Base-by-base conservation (phyloP, 2,329 filamentous ascomycete genomes). In the Xylariaceae sp. region DNA sequence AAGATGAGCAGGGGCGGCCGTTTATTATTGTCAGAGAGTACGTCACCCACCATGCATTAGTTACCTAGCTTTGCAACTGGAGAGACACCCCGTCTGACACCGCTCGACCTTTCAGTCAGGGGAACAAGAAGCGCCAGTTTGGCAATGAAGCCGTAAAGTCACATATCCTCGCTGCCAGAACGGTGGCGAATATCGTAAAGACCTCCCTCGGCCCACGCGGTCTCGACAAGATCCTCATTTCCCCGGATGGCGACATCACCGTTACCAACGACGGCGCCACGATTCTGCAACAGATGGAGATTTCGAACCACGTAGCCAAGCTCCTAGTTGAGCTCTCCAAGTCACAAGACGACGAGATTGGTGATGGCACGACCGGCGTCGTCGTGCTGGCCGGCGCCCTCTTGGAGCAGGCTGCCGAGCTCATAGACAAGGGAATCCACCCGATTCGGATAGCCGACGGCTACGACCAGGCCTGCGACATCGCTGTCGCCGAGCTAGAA, bases 401-500 rank as follows among this genome's bases (percentile, higher is more conserved):
- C 50, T 74, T 98, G 46, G 94, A 98, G 68, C 90, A 97, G 69
- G 92, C 92, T 13, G 88, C 90, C 48, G 92, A 96, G 62, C 78
- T 98, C 54, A 97, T 98, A 64, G 94, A 98, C 76, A 98, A 98
- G 78, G 94, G 92, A 61, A 98, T 98, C 57, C 92, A 98, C 69
- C 92, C 92, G 46, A 98, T 98, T 63, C 78, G 94, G 55, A 97
- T 98, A 68, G 94, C 94, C 50, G 92, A 98, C 66, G 92, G 92
- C 37, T 98, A 95, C 68, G 92, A 98, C 63, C 82, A 94, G 59
- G 92, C 92, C 41, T 98, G 94, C 62, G 94, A 98, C 64, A 90
- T 97, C 55, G 92, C 92, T 30, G 85, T 97, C 40, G 81, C 83
- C 19, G 86, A 96, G 69, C 75, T 98, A 36, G 92, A 98, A 67